Evolutionary conservation across 257 asterid species (phyloP).

Genomic region (Solanum etuberosum): DNA sequence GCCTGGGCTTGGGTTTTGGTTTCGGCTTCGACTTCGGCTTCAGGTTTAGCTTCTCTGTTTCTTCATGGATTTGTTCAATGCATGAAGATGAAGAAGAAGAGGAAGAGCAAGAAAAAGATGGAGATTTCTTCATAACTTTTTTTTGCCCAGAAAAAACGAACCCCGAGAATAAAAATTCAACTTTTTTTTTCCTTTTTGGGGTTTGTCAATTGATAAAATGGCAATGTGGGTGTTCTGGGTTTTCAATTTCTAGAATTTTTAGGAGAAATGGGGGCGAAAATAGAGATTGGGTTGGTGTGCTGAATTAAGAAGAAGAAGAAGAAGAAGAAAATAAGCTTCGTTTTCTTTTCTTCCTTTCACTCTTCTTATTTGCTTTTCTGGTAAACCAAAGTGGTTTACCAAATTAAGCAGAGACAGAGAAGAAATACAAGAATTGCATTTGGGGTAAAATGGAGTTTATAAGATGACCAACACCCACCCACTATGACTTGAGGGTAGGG

Average conservation of each 20-base stretch:
- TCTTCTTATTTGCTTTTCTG: conserved; percentile 17
- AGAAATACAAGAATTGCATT: background rate
- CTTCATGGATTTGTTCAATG: conserved; percentile 18
- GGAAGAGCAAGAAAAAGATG: conserved; percentile 27
- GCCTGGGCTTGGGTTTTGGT: background rate
- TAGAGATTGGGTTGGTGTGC: conserved; percentile 34
- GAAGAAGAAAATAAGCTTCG: conserved; percentile 3
- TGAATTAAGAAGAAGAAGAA: conserved; percentile 12
- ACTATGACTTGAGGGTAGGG: background rate
- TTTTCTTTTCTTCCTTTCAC: background rate
- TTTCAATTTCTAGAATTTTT: background rate
- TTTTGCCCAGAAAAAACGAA: background rate
- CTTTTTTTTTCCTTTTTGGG: no score
- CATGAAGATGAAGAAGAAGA: conserved; percentile 65
- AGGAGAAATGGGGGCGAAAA: background rate
- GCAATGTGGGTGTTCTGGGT: background rate
- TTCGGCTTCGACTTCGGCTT: background rate
- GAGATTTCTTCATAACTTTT: conserved; percentile 30
- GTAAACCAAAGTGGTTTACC: conserved; percentile 64
- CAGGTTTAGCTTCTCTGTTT: background rate
- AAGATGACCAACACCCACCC: background rate
- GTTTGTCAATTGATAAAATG: background rate
- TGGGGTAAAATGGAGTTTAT: background rate
- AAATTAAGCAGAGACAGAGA: conserved; percentile 17
- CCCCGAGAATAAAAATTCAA: background rate